Evolutionary conservation across 2,329 filamentous ascomycete species (phyloP), one percentile per base, ranked within the genome.

Genomic region (Ophiostoma angusticollis): DNA sequence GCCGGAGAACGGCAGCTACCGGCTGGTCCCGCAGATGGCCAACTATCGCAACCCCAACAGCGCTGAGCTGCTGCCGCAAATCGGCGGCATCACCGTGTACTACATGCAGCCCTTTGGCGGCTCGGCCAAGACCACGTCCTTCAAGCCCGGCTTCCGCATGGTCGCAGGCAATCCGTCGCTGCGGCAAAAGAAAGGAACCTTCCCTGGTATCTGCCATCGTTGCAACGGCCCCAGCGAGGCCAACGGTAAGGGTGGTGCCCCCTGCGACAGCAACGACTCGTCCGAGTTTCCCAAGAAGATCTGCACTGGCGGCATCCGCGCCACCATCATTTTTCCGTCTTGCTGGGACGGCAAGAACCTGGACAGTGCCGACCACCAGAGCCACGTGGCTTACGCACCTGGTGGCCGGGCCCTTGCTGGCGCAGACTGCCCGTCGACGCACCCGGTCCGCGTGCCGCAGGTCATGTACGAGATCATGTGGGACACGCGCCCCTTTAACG

Each of bases 321-420:
- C 61, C 21, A 62, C 59, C 34, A 58, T 62, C 41, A 58, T 59
- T 8, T 65, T 66, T 54, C 65, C 64, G 14, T 60, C 56, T 11
- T 74, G 70, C 58, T 74, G 70, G 70, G 60, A 74, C 44, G 70
- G 70, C 33, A 57, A 58, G 31, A 59, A 69, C 47, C 47, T 66
- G 34, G 67, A 72, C 50, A 54, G 59, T 4, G 44, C 58, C 1
- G 60, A 72, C 52, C 66, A 72, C 54, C 44, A 57, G 41, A 56
- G 57, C 42, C 63, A 65, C 48, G 59, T 64, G 5, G 53, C 65
- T 9, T 68, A 64, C 45, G 60, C 64, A n/a, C n/a, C n/a, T n/a
- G n/a, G n/a, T n/a, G n/a, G n/a, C n/a, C n/a, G n/a, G n/a, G n/a
- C n/a, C n/a, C n/a, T n/a, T n/a, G n/a, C n/a, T n/a, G n/a, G n/a